phyloP scores from a whole-genome alignment of 148 eudicot species.

The Fallopia convolvulus region DNA sequence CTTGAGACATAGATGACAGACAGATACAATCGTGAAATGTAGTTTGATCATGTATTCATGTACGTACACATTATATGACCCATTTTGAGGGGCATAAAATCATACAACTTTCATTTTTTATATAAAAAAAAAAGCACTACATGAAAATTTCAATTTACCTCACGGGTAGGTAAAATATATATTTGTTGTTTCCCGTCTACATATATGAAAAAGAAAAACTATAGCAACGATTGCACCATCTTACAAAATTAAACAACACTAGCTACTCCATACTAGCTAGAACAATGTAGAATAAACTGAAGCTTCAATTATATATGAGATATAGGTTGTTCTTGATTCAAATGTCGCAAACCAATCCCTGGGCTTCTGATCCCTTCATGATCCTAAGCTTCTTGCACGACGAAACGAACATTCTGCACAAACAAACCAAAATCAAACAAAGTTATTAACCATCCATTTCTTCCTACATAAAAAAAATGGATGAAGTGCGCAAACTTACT shows the following conservation, averaged over 20 bases:
- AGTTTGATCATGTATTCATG: too few species aligned
- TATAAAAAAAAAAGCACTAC: background rate
- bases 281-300: background rate
- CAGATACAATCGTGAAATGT: too few species aligned
- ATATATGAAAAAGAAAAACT: background rate
- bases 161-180: background rate
- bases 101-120: background rate
- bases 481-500: background rate
- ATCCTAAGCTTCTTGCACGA: background rate
- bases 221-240: background rate
- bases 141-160: background rate
- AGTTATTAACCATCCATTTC: too few species aligned
- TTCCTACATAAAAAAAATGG: too few species aligned
- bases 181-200: background rate
- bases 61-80: too few species aligned
- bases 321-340: background rate
- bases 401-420: background rate
- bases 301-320: background rate
- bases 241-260: background rate
- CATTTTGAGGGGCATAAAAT: too few species aligned
- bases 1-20: too few species aligned
- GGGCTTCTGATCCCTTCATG: background rate
- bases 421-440: background rate
- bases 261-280: background rate
- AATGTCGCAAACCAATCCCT: constrained; percentile 1